Base-by-base conservation (phyloP, 495 filamentous ascomycete species). In the Daldinia grandis region DNA sequence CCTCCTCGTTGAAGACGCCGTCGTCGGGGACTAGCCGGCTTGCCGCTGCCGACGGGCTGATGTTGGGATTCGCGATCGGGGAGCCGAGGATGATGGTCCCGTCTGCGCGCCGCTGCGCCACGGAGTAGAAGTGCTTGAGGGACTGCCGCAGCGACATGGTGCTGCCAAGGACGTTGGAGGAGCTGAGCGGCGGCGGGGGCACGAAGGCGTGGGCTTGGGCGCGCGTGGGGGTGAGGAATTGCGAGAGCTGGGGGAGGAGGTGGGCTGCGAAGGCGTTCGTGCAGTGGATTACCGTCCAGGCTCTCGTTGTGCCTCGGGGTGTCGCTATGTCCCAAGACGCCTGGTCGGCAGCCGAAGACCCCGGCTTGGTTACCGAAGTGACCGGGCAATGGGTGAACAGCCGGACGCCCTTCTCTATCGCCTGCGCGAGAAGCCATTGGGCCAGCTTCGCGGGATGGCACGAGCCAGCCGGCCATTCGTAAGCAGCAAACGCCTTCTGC, bases 391-490 rank as follows among this genome's bases (percentile, higher is more conserved):
- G 75, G 4, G 75, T 77, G 62, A 68, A 77, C 1, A 77, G 57
- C 50, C 54, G 49, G 2, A 47, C 69, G 25, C 75, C 73, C 40
- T 64, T 63, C 0, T 38, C 24, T 3, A 74, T 49, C 2, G 59
- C 68, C 27, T 69, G 71, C 24, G 60, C 53, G 9, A 77, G 71
- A 12, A 77, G 68, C 74, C 74, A 77, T 10, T 77, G 74, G 5
- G 71, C 71, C 8, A 77, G 49, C 17, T 74, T 76, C 25, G 75
- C 75, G 4, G 74, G 75, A 37, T 77, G 75, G 25, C 66, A 70
- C 2, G 74, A 76, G 14, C 71, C 75, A n/a, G 75, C 75, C 0
- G 73, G 73, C 75, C 75, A 77, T 28, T 77, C 71, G 51, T 77
- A 77, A 9, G 75, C 75, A 3, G 75, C 73, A 5, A 74, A 19